These are phyloP conservation scores for Bipolaris sorokiniana DNA, from an alignment of 2,329 filamentous ascomycete genomes.

Conservation along the genomic window DNA sequence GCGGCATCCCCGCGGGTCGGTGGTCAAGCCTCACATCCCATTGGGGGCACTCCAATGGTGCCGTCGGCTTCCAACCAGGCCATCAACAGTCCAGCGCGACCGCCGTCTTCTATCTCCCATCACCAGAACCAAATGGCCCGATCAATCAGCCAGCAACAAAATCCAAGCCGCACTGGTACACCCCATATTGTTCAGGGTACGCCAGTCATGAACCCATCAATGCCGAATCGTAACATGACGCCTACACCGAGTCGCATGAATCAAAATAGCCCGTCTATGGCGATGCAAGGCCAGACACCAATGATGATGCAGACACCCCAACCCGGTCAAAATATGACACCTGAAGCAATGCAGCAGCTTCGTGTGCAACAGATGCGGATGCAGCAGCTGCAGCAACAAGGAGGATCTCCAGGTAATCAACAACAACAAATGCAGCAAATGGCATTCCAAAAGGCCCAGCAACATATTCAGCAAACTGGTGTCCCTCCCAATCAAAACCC, in stretches of 20 bases:
- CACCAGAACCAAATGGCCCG: constrained; percentile 49
- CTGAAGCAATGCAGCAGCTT: constrained; percentile 43
- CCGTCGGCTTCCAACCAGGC: constrained; percentile 47
- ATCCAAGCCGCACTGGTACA: constrained; percentile 48
- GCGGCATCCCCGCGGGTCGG: constrained; percentile 52
- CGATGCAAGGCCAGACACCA: constrained; percentile 45
- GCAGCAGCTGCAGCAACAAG: constrained; percentile 38
- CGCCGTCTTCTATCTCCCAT: constrained; percentile 48
- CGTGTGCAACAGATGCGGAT: constrained; percentile 36
- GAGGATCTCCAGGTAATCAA: constrained; percentile 28
- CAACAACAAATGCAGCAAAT: constrained; percentile 37
- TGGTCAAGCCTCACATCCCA: constrained; percentile 41
- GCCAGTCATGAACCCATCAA: constrained; percentile 46
- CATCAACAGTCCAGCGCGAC: constrained; percentile 48
- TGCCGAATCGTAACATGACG: constrained; percentile 49
- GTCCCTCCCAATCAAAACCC: constrained; percentile 39
- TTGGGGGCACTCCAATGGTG: constrained; percentile 55
- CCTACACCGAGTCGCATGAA: constrained; percentile 48
- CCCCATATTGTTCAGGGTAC: constrained; percentile 49
- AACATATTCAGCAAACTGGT: constrained; percentile 43
- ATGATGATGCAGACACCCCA: constrained; percentile 48
- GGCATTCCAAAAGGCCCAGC: constrained; percentile 40
- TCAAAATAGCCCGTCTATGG: constrained; percentile 44
- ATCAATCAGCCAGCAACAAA: constrained; percentile 48
- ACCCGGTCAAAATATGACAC: constrained; percentile 42